Percentiles rank a stretch among this genome's conserved stretches.
Conservation (phyloP, 352 stramenopile species). For the Globisporangium perplexum region DNA sequence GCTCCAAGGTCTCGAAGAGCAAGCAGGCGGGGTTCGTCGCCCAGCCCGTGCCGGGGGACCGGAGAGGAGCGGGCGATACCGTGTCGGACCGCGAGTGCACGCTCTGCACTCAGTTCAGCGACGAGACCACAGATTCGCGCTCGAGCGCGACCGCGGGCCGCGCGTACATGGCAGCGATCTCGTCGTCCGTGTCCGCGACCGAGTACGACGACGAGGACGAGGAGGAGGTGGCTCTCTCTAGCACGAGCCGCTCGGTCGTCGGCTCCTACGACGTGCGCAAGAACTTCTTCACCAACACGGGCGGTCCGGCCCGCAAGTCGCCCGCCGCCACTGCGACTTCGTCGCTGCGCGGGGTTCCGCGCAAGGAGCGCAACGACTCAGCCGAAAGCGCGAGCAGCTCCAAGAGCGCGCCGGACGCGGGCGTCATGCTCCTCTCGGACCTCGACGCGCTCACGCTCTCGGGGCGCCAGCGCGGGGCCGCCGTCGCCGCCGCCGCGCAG, state of each 20-base stretch:
- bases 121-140: conserved; percentile 16
- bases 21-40: conserved; percentile 1
- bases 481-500: conserved; percentile 4
- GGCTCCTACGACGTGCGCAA: conserved; percentile 1
- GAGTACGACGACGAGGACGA: conserved; percentile 13
- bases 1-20: conserved; percentile 20
- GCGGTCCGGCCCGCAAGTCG: conserved; percentile 1
- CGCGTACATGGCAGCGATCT: conserved; percentile 24
- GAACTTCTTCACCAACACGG: background rate
- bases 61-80: background rate
- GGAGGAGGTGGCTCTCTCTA: conserved; percentile 9
- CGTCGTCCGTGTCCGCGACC: conserved; percentile 17
- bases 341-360: background rate
- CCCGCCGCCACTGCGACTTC: background rate
- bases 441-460: conserved; percentile 56
- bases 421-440: conserved; percentile 60
- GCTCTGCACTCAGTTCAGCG: conserved; percentile 53
- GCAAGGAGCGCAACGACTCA: conserved; percentile 43
- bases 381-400: conserved; percentile 28
- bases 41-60: background rate
- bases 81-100: conserved; percentile 33
- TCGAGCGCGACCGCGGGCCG: conserved; percentile 24
- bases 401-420: conserved; percentile 24
- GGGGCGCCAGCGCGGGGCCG: conserved; percentile 36
- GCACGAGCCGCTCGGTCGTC: conserved; percentile 23